Base-by-base conservation (phyloP, 306 rosid genomes). In the Sophora flavescens region DNA sequence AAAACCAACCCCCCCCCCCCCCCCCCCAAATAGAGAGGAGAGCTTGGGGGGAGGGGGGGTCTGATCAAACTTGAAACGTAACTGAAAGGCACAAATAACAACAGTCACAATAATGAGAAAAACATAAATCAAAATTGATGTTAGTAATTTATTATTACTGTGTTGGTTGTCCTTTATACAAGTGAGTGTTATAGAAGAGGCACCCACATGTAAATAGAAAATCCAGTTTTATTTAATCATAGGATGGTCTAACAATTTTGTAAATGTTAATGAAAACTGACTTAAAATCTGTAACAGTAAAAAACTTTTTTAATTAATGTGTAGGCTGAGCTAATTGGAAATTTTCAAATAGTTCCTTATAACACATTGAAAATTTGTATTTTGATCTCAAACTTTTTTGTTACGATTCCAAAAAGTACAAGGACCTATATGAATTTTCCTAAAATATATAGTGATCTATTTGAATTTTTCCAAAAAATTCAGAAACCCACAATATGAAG, bases 51-150 rank as follows among this genome's bases (percentile, higher is more conserved):
- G 30, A n/a, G n/a, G n/a, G 10, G 38, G 39, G 28, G n/a, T 22
- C 51, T 14, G 9, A 75, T 63, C 67, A 74, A 62, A 70, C 60
- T 42, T 63, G 59, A 72, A 10, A 74, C 48, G 59, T 62, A 81
- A 73, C 26, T 74, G 30, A 74, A 57, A 61, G 54, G 67, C 28
- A 71, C 17, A 36, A 50, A 78, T 3, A 63, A 78, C 11, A 61
- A 2, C 35, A 79, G 72, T 18, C 26, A 74, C 12, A 69, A 47
- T 68, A 56, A 57, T 50, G 54, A 58, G 6, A 13, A 3, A 44
- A 8, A 44, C 14, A 15, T 48, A 61, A 51, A 56, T 57, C 79
- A 60, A 67, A 59, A 39, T 68, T 67, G 63, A 51, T 53, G 63
- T 39, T 42, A 56, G 42, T 10, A n/a, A 30, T 54, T 53, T 17